Conservation (phyloP, 371 early-diverging fungal genomes). For the Smittium mucronatum region DNA sequence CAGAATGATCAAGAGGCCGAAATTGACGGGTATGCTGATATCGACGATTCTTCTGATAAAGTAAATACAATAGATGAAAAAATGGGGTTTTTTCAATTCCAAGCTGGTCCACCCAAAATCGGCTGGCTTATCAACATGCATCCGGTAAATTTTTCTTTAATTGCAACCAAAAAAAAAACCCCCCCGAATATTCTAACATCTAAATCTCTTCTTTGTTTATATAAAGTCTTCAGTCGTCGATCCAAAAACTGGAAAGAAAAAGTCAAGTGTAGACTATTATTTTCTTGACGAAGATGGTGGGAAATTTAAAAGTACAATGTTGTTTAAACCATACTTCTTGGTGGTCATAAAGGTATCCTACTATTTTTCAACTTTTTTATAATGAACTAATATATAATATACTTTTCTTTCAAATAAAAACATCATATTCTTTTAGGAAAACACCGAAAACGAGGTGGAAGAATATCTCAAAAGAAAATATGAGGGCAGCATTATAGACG, state of each 20-base stretch:
- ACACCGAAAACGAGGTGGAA: conserved; percentile 69
- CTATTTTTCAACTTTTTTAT: background rate
- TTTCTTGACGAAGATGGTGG: conserved; percentile 82
- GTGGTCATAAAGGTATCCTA: conserved; percentile 58
- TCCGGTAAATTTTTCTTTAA: conserved; percentile 29
- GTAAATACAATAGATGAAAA: conserved; percentile 42
- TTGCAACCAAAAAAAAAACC: conserved; percentile 2
- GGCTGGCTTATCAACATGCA: conserved; percentile 97
- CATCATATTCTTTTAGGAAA: conserved; percentile 34
- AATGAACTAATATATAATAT: background rate
- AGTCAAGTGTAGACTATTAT: conserved; percentile 75
- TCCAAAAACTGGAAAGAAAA: conserved; percentile 9
- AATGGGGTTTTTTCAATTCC: conserved; percentile 67
- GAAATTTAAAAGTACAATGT: conserved; percentile 73
- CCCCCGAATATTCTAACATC: background rate
- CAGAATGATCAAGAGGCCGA: background rate
- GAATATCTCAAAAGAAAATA: conserved; percentile 69
- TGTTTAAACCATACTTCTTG: conserved; percentile 82
- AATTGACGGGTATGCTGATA: background rate
- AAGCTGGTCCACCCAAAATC: conserved; percentile 61
- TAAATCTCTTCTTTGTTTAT: conserved; percentile 25
- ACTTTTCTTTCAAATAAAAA: conserved; percentile 2
- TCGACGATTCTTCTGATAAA: background rate
- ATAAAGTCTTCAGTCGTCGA: conserved; percentile 15
- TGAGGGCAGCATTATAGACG: conserved; percentile 46